Conservation (phyloP, 164 flowering plant species). For the Sedum album region DNA sequence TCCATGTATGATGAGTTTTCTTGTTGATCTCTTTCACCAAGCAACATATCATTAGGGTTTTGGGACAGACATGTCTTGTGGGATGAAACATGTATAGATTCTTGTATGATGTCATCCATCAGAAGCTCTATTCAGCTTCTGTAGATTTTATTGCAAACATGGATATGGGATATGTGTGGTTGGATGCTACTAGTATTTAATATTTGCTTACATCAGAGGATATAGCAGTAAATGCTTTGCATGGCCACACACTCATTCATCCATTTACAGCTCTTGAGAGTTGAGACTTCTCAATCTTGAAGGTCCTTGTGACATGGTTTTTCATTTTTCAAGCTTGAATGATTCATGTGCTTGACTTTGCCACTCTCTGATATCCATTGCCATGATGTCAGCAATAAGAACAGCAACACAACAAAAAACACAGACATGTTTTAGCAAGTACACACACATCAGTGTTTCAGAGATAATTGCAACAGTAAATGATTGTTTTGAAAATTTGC, state of each 20-base stretch:
- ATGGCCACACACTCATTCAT: background rate
- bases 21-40: too few species aligned
- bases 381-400: background rate
- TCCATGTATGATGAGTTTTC: background rate
- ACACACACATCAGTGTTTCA: too few species aligned
- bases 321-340: background rate
- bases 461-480: too few species aligned
- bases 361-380: background rate
- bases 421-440: background rate
- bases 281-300: background rate
- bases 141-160: background rate
- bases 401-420: constrained; percentile 2
- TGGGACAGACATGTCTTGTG: too few species aligned
- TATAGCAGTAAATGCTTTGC: too few species aligned
- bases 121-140: too few species aligned
- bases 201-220: background rate
- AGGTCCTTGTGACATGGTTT: constrained; percentile 1
- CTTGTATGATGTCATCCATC: too few species aligned
- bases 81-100: too few species aligned
- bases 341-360: constrained; percentile 1
- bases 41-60: too few species aligned
- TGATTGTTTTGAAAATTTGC: too few species aligned
- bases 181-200: background rate
- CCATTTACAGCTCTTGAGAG: background rate
- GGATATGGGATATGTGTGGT: background rate